phyloP scores from a whole-genome alignment of 2,329 filamentous ascomycete species.

The Setomelanomma holmii region DNA sequence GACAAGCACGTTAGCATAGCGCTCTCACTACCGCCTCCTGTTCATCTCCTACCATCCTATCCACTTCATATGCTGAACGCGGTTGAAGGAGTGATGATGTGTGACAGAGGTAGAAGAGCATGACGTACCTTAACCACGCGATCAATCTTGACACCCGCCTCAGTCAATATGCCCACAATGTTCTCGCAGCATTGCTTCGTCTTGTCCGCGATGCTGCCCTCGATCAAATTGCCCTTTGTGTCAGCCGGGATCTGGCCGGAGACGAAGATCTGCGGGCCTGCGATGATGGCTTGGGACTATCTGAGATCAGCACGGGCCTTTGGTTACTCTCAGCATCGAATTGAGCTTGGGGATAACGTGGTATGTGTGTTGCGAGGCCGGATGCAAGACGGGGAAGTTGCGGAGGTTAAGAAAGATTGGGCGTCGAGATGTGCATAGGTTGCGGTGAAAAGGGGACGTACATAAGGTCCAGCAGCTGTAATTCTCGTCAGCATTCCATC shows the following conservation, averaged over 20 bases:
- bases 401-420: neutral
- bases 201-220: slow-evolving; percentile 71
- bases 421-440: neutral
- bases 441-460: slow-evolving; percentile 34
- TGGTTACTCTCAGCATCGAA: too few species aligned
- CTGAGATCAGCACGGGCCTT: neutral
- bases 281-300: slow-evolving; percentile 67
- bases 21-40: too few species aligned
- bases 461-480: slow-evolving; percentile 53
- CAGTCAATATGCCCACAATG: slow-evolving; percentile 81
- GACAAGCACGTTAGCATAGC: too few species aligned
- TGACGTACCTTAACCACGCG: slow-evolving; percentile 91
- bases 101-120: neutral
- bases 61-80: too few species aligned
- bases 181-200: slow-evolving; percentile 78
- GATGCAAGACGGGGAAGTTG: neutral
- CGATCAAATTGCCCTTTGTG: slow-evolving; percentile 64
- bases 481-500: slow-evolving; percentile 10
- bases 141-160: slow-evolving; percentile 77
- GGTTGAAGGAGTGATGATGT: neutral
- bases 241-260: slow-evolving; percentile 81
- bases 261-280: slow-evolving; percentile 72
- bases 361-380: neutral
- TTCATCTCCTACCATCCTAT: too few species aligned
- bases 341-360: neutral